Evolutionary conservation across 495 filamentous ascomycete species (phyloP).

Genomic region (Parachaetomium inaequale): DNA sequence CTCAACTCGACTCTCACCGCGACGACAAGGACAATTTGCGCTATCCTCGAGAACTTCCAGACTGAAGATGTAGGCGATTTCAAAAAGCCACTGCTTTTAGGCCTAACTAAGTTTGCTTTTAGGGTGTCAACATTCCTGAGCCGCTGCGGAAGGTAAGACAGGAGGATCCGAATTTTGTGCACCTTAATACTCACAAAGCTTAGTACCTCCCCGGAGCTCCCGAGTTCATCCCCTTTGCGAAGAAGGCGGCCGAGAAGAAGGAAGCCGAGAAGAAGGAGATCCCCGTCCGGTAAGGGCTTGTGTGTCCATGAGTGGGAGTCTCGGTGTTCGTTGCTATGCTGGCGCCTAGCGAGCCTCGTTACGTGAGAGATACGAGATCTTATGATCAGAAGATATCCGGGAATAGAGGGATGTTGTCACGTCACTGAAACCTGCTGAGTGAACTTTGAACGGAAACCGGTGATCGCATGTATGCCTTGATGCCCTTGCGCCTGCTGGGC

Average conservation of each 20-base stretch:
- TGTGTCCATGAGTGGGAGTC: neutral
- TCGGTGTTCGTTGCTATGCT: neutral
- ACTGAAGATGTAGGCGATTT: constrained; percentile 64
- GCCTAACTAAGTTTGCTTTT: constrained; percentile 12
- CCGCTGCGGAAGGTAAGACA: constrained; percentile 58
- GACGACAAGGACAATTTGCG: constrained; percentile 91
- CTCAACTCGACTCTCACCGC: constrained; percentile 90
- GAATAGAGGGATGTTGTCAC: neutral
- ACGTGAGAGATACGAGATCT: neutral
- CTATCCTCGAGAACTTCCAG: constrained; percentile 95
- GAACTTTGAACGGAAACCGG: neutral
- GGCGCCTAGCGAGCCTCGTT: neutral
- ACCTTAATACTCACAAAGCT: neutral
- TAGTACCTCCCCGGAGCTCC: constrained; percentile 86
- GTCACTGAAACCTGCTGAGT: neutral
- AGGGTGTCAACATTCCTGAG: constrained; percentile 84
- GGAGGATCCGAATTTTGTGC: neutral
- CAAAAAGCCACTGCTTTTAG: neutral
- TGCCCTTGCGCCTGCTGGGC: neutral
- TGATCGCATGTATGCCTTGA: neutral
- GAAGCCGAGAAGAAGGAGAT: constrained; percentile 37
- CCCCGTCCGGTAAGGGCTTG: constrained; percentile 23
- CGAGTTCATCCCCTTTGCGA: constrained; percentile 76
- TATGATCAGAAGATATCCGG: neutral
- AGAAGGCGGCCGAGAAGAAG: constrained; percentile 41